Evolutionary conservation across 2,329 filamentous ascomycete genomes (phyloP).

Genomic region (Pseudocercospora musae): DNA sequence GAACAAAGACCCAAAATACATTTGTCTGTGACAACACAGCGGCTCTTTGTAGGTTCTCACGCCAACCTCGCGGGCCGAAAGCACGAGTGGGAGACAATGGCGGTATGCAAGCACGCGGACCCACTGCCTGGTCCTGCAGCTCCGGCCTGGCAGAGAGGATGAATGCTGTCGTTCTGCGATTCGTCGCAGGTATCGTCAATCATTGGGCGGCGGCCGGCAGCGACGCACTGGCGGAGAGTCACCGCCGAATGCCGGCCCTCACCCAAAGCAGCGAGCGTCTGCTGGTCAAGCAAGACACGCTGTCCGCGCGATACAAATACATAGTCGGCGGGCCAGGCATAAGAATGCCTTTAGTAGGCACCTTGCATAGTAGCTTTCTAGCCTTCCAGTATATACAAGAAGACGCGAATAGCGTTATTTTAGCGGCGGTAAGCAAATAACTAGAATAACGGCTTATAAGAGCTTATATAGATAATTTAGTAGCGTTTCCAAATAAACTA

Average conservation of each 20-base stretch:
- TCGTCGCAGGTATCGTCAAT: neutral
- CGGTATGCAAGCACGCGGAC: neutral
- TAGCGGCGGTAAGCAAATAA: no score
- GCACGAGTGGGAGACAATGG: neutral
- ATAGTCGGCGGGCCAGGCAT: neutral
- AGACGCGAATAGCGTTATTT: no score
- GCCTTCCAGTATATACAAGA: no score
- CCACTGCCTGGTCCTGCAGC: neutral
- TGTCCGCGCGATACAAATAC: neutral
- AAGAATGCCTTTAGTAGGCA: no score
- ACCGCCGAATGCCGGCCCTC: neutral
- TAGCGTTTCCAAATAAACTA: no score
- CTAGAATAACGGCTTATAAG: no score
- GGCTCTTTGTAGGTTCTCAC: neutral
- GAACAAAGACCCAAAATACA: slow-evolving; percentile 2
- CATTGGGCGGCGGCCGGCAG: slow-evolving; percentile 3
- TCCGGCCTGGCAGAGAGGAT: neutral
- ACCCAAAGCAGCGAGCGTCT: neutral
- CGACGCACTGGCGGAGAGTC: slow-evolving; percentile 2
- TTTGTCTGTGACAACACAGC: slow-evolving; percentile 2
- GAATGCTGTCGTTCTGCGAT: slow-evolving; percentile 1
- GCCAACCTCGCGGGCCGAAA: neutral
- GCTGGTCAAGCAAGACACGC: neutral
- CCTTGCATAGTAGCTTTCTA: no score
- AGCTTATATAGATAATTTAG: no score